phyloP scores from a whole-genome alignment of 805 yeast species.

The Clavispora carvajalis region DNA sequence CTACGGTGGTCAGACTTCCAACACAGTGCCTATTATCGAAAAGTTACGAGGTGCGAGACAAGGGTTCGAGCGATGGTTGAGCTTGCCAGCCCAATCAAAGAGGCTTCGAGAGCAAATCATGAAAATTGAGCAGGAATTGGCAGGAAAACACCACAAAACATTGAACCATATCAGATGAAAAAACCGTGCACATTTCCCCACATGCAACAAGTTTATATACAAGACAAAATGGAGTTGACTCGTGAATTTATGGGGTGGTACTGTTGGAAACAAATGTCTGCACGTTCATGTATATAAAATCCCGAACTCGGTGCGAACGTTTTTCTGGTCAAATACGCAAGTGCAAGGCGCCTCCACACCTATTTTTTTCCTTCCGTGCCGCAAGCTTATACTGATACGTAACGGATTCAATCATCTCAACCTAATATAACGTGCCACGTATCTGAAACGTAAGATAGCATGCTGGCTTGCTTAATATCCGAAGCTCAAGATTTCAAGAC shows the following conservation, averaged over 20 bases:
- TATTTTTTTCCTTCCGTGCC: no score
- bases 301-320: background rate
- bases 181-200: no score
- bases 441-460: no score
- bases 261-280: no score
- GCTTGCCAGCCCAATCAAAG: background rate
- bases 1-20: constrained; percentile 9
- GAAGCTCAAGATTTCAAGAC: constrained; percentile 19
- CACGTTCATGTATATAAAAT: background rate
- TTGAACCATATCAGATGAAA: background rate
- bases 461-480: background rate
- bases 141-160: background rate
- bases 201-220: no score
- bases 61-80: background rate
- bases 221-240: no score
- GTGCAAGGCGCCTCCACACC: no score
- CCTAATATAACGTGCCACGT: no score
- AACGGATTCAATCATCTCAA: no score
- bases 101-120: background rate
- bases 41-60: background rate
- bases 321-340: no score
- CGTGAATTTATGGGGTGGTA: no score
- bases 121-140: background rate
- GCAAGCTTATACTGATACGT: no score
- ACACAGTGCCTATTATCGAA: background rate